Base-by-base conservation (phyloP, 1,284 basidiomycete species). In the Ganoderma sinense region DNA sequence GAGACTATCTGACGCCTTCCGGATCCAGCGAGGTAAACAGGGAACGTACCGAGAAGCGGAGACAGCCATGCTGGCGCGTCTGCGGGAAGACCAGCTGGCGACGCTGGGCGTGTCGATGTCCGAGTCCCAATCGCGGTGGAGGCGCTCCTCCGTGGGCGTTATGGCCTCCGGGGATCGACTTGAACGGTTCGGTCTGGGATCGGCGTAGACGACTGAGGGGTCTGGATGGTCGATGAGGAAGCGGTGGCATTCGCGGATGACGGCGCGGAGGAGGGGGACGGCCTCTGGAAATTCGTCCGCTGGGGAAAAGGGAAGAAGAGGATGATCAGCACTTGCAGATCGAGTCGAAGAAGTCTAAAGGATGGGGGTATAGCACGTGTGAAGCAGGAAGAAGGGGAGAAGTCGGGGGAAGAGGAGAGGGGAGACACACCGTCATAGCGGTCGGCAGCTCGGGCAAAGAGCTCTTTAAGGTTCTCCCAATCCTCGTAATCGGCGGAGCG, bases 171-270 rank as follows among this genome's bases (percentile, higher is more conserved):
- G 77, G 2, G 78, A 78, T 18, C 66, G 70, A 55, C 45, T 67
- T 59, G 67, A 29, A 62, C 68, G 65, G 58, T 39, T 65, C 51
- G 68, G 66, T 41, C 71, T 68, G 36, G 67, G 43, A 62, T 70
- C 73, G 53, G 78, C 66, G 73, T 84, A 88, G 56, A 91, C 79
- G 18, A 83, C 77, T 29, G 87, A 88, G 0, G 89, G 89, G 74
- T 91, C 89, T 16, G 84, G 82, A 74, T 87, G 86, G 40, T 81
- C 78, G 40, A 82, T 73, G 65, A 90, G 82, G 70, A 90, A 88
- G 43, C 87, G 85, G 77, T 89, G 87, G 76, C 88, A 91, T 78
- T 91, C 89, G 73, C 90, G 88, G 5, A 91, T 85, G 65, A 91
- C 87, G 6, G 86, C 89, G 51, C 89, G 84, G 53, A 91, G 79